Percentiles rank a stretch among this genome's conserved stretches.
Evolutionary conservation across 345 rosid genomes (phyloP).

Genomic region (Gynandropsis gynandra): DNA sequence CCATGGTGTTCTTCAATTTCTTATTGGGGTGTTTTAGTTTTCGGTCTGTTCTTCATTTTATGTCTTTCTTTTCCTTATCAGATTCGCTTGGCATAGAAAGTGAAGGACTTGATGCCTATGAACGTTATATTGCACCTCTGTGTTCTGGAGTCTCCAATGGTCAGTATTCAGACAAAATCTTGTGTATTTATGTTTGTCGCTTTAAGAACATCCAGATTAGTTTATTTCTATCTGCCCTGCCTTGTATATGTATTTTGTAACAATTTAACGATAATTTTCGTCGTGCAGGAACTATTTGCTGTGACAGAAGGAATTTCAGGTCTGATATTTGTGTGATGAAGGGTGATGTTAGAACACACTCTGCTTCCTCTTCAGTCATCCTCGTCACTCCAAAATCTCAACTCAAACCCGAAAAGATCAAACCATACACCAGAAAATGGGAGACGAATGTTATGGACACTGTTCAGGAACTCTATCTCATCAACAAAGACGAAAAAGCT

Average conservation of each 20-base stretch:
- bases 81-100: constrained; percentile 44
- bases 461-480: constrained; percentile 52
- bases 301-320: constrained; percentile 61
- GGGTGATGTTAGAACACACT: constrained; percentile 64
- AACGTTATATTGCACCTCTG: constrained; percentile 27
- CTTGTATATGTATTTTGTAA: no score
- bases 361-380: constrained; percentile 58
- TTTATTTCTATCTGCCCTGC: background rate
- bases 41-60: background rate
- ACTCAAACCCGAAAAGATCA: constrained; percentile 45
- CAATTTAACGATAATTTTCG: no score
- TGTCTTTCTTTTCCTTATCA: constrained; percentile 27
- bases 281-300: constrained; percentile 64
- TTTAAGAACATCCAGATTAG: background rate
- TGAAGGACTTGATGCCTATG: constrained; percentile 28
- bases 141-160: constrained; percentile 60
- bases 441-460: constrained; percentile 66
- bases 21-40: background rate
- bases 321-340: constrained; percentile 65
- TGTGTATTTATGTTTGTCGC: background rate
- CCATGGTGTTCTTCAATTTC: constrained; percentile 4
- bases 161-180: constrained; percentile 22
- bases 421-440: constrained; percentile 88
- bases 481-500: constrained; percentile 26
- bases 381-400: constrained; percentile 33